Evolutionary conservation across 305 asterid genomes (phyloP).

Genomic region (Lippia alba): DNA sequence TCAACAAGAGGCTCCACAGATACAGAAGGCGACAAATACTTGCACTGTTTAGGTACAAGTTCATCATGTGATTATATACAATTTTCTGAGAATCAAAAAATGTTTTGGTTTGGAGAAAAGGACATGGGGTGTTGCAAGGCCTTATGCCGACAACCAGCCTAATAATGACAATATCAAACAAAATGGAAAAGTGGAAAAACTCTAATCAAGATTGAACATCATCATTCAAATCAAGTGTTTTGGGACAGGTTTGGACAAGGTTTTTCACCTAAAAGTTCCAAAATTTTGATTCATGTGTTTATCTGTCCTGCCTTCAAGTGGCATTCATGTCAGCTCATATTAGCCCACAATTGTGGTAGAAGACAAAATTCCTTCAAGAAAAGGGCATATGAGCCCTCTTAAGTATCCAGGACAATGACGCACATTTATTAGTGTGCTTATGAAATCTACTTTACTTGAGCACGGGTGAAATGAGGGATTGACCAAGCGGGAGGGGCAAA

Average conservation of each 20-base stretch:
- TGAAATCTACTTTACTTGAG: too few species aligned
- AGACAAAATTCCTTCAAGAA: background rate
- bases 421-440: background rate
- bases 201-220: constrained; percentile 24
- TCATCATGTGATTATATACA: constrained; percentile 31
- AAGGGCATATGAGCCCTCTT: background rate
- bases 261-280: constrained; percentile 8
- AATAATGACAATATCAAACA: constrained; percentile 27
- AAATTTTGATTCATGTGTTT: constrained; percentile 20
- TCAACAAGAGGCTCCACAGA: constrained; percentile 21
- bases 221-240: constrained; percentile 11
- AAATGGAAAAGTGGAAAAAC: background rate
- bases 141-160: constrained; percentile 22
- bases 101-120: constrained; percentile 3
- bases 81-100: constrained; percentile 16
- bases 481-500: too few species aligned
- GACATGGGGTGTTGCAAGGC: constrained; percentile 15
- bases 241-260: background rate
- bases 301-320: constrained; percentile 17
- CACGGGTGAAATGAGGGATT: too few species aligned
- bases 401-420: background rate
- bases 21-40: constrained; percentile 6
- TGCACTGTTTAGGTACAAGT: constrained; percentile 16
- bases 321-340: constrained; percentile 22
- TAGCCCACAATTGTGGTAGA: constrained; percentile 7